phyloP scores from a whole-genome alignment of 139 green algal genomes.

The Picochlorum costavermella region DNA sequence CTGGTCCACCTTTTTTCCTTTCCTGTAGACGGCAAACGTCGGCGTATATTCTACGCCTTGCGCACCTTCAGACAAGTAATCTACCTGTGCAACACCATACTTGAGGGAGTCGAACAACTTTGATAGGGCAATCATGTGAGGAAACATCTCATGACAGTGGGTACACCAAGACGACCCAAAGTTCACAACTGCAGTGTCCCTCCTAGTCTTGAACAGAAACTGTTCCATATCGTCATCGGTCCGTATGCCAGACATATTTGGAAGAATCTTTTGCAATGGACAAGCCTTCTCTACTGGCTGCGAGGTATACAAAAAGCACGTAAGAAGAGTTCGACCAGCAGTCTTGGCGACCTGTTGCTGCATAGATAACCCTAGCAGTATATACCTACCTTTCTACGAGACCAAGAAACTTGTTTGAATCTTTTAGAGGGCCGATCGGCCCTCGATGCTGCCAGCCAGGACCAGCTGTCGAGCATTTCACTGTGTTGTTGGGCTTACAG shows the following conservation, averaged over 20 bases:
- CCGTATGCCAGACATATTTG: constrained; percentile 25
- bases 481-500: too few relatives aligned
- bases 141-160: constrained; percentile 37
- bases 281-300: constrained; percentile 18
- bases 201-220: constrained; percentile 8
- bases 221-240: constrained; percentile 22
- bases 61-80: constrained; percentile 42
- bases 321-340: too few relatives aligned
- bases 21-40: constrained; percentile 51
- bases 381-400: constrained; percentile 2
- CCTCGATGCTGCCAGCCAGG: constrained; percentile 1
- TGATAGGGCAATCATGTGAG: constrained; percentile 23
- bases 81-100: constrained; percentile 66
- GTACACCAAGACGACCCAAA: constrained; percentile 39
- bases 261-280: constrained; percentile 18
- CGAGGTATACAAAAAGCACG: background rate
- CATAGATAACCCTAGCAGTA: too few relatives aligned
- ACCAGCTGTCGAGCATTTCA: constrained; percentile 9
- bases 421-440: constrained; percentile 5
- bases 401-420: background rate
- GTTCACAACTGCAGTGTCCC: constrained; percentile 30
- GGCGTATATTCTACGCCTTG: constrained; percentile 55
- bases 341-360: too few relatives aligned
- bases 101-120: constrained; percentile 31
- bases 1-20: constrained; percentile 42